phyloP scores from a whole-genome alignment of 192 early-diverging fungal species.

The Backusella parvicylindrica region DNA sequence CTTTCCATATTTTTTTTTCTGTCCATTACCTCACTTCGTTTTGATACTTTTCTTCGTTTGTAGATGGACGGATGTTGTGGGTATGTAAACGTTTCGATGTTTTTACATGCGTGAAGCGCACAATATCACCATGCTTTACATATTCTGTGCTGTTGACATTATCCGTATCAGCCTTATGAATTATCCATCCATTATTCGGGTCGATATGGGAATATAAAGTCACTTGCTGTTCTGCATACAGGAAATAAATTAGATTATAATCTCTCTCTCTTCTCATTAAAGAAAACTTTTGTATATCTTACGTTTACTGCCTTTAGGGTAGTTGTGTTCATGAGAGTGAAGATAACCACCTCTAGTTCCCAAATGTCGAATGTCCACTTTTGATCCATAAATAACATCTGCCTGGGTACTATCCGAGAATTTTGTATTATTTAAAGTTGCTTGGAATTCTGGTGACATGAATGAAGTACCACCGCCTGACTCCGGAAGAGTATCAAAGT shows the following conservation, averaged over 20 bases:
- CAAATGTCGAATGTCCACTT: slow-evolving; percentile 65
- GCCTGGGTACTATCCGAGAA: slow-evolving; percentile 4
- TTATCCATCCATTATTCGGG: slow-evolving; percentile 83
- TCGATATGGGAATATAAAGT: slow-evolving; percentile 82
- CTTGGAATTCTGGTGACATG: slow-evolving; percentile 92
- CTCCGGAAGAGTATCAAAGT: slow-evolving; percentile 79
- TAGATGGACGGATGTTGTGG: slow-evolving; percentile 65
- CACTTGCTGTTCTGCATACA: slow-evolving; percentile 68
- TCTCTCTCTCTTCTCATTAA: neutral
- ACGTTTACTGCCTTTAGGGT: slow-evolving; percentile 82
- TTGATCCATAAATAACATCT: slow-evolving; percentile 71
- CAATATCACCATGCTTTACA: slow-evolving; percentile 69
- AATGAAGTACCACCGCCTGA: slow-evolving; percentile 92
- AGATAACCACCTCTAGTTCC: slow-evolving; percentile 79
- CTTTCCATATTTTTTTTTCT: neutral
- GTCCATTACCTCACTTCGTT: slow-evolving; percentile 61
- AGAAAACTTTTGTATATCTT: slow-evolving; percentile 1
- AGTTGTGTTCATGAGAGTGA: slow-evolving; percentile 71
- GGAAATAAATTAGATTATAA: neutral
- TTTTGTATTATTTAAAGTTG: slow-evolving; percentile 48
- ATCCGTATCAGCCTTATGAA: slow-evolving; percentile 41
- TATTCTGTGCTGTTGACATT: slow-evolving; percentile 44
- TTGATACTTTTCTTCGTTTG: slow-evolving; percentile 70
- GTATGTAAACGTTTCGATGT: slow-evolving; percentile 67
- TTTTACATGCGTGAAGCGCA: slow-evolving; percentile 67